A percentile compares a stretch with the other conserved stretches of the same genome.
Conservation (phyloP, 805 yeast genomes). For the Phaffomyces opuntiae region DNA sequence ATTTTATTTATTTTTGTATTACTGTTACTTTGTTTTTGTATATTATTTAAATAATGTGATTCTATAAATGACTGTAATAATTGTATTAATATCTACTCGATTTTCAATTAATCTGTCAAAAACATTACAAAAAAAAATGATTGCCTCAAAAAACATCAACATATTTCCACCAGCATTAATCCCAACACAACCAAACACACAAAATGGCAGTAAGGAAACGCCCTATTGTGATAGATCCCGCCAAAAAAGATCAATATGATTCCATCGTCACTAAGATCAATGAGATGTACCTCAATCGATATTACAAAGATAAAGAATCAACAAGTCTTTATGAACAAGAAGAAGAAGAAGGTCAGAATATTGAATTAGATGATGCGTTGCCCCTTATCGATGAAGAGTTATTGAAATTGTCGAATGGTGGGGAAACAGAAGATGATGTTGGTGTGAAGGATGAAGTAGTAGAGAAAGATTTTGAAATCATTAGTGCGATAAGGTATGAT, state of each 20-base stretch:
- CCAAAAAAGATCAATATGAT: constrained; percentile 1
- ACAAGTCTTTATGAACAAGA: neutral
- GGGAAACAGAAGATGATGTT: too few species aligned
- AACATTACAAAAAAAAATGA: too few species aligned
- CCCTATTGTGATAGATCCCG: constrained; percentile 3
- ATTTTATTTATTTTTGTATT: neutral
- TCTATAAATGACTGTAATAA: too few species aligned
- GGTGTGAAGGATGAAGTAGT: neutral
- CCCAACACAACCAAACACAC: too few species aligned
- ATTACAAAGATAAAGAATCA: neutral
- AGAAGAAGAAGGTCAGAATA: too few species aligned
- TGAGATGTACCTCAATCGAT: neutral
- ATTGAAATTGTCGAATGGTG: neutral
- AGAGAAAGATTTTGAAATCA: constrained; percentile 39
- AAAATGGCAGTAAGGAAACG: neutral
- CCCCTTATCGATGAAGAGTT: constrained; percentile 3
- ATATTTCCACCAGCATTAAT: too few species aligned
- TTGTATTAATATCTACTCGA: too few species aligned
- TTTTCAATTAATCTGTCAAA: too few species aligned
- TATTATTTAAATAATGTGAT: too few species aligned
- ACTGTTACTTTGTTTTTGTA: too few species aligned
- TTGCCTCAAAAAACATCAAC: neutral
- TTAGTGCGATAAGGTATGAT: constrained; percentile 73
- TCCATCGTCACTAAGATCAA: neutral
- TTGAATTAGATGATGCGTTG: too few species aligned